Base-by-base conservation (phyloP, 2,329 filamentous ascomycete species). In the Ceratocystis destructans region DNA sequence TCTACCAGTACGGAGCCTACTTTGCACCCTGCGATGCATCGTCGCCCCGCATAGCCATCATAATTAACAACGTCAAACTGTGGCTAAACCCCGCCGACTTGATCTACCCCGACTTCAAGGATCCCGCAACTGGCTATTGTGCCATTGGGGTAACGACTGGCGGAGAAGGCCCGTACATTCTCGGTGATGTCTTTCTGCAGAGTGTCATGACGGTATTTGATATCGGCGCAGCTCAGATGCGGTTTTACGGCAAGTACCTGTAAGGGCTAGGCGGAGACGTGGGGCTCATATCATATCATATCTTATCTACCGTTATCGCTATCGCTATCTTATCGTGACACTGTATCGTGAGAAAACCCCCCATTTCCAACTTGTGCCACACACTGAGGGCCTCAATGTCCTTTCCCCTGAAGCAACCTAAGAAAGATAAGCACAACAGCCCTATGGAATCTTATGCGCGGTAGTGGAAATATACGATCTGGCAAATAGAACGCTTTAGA, bases 141-240 rank as follows among this genome's bases (percentile, higher is more conserved):
- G 77, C 79, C 68, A 76, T 79, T 41, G 76, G 76, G 5, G 75
- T 82, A 65, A 73, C 78, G 12, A 78, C 72, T 61, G 79, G 79
- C 0, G 77, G 76, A 0, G 69, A 73, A 0, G 77, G 79, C 6
- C 79, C 79, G 5, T 81, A 78, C 67, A 78, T 82, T 28, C 71
- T 83, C 41, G 80, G 81, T 0, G 77, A 79, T 44, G 76, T 76
- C 5, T 83, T 82, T 66, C 71, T 83, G 68, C 77, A 81, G 71
- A 82, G 79, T 65, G 78, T 79, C 1, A 71, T 82, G 63, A 76
- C 77, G 0, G 78, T 81, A 0, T 80, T 79, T 70, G 78, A 80
- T 67, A 72, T 79, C 17, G 78, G 78, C 0, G 77, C 72, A 5
- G 77, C 74, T n/a, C 72, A 78, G 71, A 77, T 80, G 75, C 75